Evolutionary conservation across 2,329 filamentous ascomycete species (phyloP).

Genomic region (Colletotrichum cereale): DNA sequence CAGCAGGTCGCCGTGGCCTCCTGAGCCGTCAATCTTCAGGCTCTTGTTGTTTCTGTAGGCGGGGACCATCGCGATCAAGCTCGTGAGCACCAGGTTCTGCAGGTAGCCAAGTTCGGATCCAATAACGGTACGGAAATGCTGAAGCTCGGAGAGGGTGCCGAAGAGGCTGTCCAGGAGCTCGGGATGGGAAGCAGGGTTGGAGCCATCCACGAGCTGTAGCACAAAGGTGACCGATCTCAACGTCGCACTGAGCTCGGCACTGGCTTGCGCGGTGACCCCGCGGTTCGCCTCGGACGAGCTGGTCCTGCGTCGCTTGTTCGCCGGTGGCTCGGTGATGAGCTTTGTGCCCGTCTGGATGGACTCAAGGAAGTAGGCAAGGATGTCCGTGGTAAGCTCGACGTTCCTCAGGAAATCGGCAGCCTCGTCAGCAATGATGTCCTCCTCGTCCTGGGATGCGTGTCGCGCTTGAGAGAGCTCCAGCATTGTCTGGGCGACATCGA

Average conservation of each 20-base stretch:
- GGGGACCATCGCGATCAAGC: constrained; percentile 86
- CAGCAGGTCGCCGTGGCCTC: constrained; percentile 88
- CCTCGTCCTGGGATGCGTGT: constrained; percentile 49
- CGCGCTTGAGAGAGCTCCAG: constrained; percentile 72
- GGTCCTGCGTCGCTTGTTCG: constrained; percentile 83
- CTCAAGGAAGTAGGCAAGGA: constrained; percentile 79
- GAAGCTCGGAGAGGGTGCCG: constrained; percentile 85
- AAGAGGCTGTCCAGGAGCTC: constrained; percentile 85
- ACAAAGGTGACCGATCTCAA: constrained; percentile 87
- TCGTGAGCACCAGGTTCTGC: constrained; percentile 85
- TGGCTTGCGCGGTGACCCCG: constrained; percentile 71
- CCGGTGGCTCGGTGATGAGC: constrained; percentile 77
- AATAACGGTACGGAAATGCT: constrained; percentile 84
- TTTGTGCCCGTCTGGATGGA: constrained; percentile 80
- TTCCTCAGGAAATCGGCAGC: constrained; percentile 79
- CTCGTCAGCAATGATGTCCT: constrained; percentile 63
- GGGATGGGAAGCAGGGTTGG: constrained; percentile 79
- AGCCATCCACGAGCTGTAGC: constrained; percentile 87
- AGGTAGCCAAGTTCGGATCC: constrained; percentile 92
- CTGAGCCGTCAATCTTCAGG: constrained; percentile 79
- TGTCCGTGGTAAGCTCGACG: constrained; percentile 79
- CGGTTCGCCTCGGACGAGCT: constrained; percentile 77
- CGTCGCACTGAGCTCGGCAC: constrained; percentile 73
- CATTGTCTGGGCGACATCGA: constrained; percentile 71
- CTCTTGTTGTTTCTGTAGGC: constrained; percentile 72